Base-by-base conservation (phyloP, 768 basidiomycete genomes). In the Galerina marginata region DNA sequence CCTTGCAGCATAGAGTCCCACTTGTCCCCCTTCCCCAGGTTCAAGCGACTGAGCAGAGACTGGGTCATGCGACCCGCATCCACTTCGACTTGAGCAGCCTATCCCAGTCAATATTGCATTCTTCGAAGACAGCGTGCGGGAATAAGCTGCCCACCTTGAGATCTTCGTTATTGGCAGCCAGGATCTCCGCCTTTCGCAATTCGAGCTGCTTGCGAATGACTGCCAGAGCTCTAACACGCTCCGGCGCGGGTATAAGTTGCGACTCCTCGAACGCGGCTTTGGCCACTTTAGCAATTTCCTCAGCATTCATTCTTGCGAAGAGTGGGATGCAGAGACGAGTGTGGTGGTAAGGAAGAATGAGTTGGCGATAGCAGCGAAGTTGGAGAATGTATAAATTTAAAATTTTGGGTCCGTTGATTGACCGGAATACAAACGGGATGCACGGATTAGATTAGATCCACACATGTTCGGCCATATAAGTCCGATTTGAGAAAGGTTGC, bases 1-100 rank as follows among this genome's bases (percentile, higher is more conserved):
- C 97, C 97, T 63, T 93, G 87, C 5, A 98, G 81, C 93, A 99
- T 96, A 0, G 92, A 86, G 26, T 92, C 89, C 92, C 94, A 99
- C 75, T 99, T 99, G 69, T 93, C 93, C 37, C 85, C 84, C 58
- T 80, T 85, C 68, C 76, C 77, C 56, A 93, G 83, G 71, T 97
- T 94, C 25, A 99, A 81, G 16, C 97, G 87, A 48, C 90, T 92
- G n/a, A 96, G 76, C 54, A 99, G 76, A 6, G 96, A 86, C 2
- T 80, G 79, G 0, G 95, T 91, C 82, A 99, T 93, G 12, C 86
- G 86, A 0, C 95, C 96, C 0, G 90, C 85, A 40, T 87, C 86
- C 2, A 95, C 94, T 60, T 95, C 91, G 9, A 71, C 74, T 71
- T 86, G 81, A 2, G 95, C 95, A 47, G 90, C 89, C 88, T 95